Conservation (phyloP, 2,329 filamentous ascomycete genomes). For the Knufia petricola region DNA sequence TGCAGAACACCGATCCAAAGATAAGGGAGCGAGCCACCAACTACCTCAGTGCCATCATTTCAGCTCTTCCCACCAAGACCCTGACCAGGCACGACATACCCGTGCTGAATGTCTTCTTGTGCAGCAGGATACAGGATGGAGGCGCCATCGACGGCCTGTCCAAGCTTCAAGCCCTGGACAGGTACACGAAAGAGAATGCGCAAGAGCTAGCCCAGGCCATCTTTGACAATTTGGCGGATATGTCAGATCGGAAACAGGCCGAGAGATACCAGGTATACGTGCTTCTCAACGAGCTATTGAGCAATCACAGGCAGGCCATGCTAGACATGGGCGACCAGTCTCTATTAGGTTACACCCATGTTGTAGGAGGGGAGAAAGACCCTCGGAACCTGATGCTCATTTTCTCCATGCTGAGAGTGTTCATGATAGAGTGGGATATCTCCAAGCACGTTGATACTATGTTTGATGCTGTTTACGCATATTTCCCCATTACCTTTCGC, state of each 20-base stretch:
- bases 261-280: slow-evolving; percentile 55
- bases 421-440: slow-evolving; percentile 60
- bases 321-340: slow-evolving; percentile 50
- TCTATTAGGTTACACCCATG: slow-evolving; percentile 51
- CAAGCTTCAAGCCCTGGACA: slow-evolving; percentile 49
- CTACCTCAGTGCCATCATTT: slow-evolving; percentile 36
- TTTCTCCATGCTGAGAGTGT: slow-evolving; percentile 56
- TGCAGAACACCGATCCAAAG: slow-evolving; percentile 55
- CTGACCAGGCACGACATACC: slow-evolving; percentile 52
- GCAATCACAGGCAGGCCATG: slow-evolving; percentile 48
- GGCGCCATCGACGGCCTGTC: slow-evolving; percentile 50
- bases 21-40: slow-evolving; percentile 49
- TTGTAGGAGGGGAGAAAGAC: slow-evolving; percentile 60
- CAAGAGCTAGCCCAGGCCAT: slow-evolving; percentile 44
- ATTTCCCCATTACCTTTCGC: slow-evolving; percentile 62
- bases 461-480: slow-evolving; percentile 62
- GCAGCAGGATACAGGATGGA: slow-evolving; percentile 55
- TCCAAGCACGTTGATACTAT: slow-evolving; percentile 49
- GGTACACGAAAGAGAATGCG: slow-evolving; percentile 50
- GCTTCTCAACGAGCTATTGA: slow-evolving; percentile 53
- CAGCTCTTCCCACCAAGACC: slow-evolving; percentile 43
- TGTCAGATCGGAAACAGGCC: slow-evolving; percentile 53
- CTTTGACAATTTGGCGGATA: slow-evolving; percentile 45
- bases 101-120: slow-evolving; percentile 55
- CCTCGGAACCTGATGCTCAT: slow-evolving; percentile 61